Conservation (phyloP, 768 basidiomycete species). For the Pisolithus microcarpus region DNA sequence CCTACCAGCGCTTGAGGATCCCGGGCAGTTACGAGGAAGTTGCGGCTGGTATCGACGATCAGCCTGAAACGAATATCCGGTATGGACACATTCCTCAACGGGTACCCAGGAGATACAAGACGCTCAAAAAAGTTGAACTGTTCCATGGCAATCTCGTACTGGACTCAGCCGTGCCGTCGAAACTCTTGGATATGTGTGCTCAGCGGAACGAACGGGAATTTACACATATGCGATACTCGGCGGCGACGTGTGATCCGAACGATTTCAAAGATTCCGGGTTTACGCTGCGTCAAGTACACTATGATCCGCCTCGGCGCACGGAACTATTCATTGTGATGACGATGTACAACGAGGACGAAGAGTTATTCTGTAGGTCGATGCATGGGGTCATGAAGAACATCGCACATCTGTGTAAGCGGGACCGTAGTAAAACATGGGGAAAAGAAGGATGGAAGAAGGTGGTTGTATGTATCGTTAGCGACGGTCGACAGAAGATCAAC, state of each 20-base stretch:
- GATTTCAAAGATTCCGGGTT: constrained; percentile 79
- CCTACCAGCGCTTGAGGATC: constrained; percentile 29
- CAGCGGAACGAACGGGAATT: constrained; percentile 80
- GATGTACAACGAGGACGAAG: constrained; percentile 95
- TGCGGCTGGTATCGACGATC: constrained; percentile 23
- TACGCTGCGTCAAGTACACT: constrained; percentile 83
- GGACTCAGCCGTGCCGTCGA: constrained; percentile 86
- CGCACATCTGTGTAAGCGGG: constrained; percentile 78
- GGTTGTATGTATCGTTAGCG: constrained; percentile 86
- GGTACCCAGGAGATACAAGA: constrained; percentile 86
- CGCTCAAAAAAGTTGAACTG: constrained; percentile 87
- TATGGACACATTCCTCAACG: constrained; percentile 91
- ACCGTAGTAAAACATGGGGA: constrained; percentile 91
- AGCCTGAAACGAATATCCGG: constrained; percentile 54
- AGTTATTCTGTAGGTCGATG: constrained; percentile 88
- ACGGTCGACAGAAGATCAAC: constrained; percentile 82
- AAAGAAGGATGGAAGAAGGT: constrained; percentile 99
- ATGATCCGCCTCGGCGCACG: constrained; percentile 84
- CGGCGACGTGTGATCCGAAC: constrained; percentile 94
- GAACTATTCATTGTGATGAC: constrained; percentile 98
- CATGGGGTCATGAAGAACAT: constrained; percentile 95
- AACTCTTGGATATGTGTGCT: constrained; percentile 78
- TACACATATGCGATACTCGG: constrained; percentile 93
- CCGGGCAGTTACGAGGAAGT: constrained; percentile 38
- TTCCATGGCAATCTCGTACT: constrained; percentile 93